Percentiles rank a stretch among this genome's conserved stretches.
Conservation (phyloP, 176 grass and related monocot species). For the Oryza meridionalis region DNA sequence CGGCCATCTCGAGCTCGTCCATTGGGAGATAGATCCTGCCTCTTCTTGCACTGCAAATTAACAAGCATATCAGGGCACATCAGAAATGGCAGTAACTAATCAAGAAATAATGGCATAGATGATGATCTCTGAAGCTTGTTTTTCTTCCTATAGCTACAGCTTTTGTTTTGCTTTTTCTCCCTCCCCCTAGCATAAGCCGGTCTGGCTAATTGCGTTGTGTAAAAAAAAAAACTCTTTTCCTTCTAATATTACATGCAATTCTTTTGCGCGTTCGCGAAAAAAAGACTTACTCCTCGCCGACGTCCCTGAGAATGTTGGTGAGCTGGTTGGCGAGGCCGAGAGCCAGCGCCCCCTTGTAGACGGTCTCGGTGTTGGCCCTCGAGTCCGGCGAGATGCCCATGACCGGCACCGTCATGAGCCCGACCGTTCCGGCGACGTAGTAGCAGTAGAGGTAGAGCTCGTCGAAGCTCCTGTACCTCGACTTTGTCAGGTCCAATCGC, state of each 20-base stretch:
- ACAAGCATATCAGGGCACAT: neutral
- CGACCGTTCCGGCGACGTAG: constrained; percentile 89
- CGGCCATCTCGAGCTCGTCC: constrained; percentile 75
- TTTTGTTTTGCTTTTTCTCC: no score
- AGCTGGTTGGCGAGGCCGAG: constrained; percentile 93
- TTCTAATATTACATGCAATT: no score
- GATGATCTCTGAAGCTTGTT: neutral
- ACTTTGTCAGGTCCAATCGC: constrained; percentile 77
- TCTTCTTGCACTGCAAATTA: constrained; percentile 61
- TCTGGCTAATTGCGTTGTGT: no score
- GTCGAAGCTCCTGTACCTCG: constrained; percentile 82
- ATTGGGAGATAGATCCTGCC: constrained; percentile 85
- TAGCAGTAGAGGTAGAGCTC: constrained; percentile 98
- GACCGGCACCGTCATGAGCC: constrained; percentile 83
- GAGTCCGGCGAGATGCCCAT: no score
- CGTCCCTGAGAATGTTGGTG: constrained; percentile 91
- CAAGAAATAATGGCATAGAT: neutral
- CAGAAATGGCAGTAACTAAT: neutral
- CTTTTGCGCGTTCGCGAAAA: no score
- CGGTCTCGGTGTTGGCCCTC: no score
- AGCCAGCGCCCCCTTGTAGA: constrained; percentile 42
- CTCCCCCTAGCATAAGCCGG: no score
- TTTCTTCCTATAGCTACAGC: no score
- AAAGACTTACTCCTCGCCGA: constrained; percentile 96
- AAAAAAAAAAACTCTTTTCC: no score